Evolutionary conservation across 2,329 filamentous ascomycete genomes (phyloP).

Genomic region (Monosporascus cannonballus): DNA sequence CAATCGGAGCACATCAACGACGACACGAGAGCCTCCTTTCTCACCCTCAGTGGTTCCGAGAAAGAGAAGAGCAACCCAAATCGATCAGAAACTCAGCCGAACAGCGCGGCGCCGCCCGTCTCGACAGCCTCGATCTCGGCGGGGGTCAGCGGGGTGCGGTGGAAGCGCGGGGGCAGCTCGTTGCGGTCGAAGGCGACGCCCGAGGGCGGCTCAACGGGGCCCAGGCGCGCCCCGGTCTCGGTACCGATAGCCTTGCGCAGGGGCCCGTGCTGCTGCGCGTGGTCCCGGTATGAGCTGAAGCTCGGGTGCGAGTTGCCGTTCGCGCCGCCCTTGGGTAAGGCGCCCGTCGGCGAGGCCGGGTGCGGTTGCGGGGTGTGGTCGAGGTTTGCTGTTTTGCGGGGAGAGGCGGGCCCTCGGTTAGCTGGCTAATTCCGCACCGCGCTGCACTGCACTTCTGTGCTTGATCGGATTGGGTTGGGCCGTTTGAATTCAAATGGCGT

Average conservation of each 20-base stretch:
- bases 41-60: background rate
- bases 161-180: conserved; percentile 81
- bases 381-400: conserved; percentile 48
- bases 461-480: too few relatives aligned
- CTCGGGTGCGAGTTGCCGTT: conserved; percentile 44
- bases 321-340: conserved; percentile 46
- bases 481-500: too few relatives aligned
- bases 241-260: conserved; percentile 52
- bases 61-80: background rate
- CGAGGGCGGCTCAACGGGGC: conserved; percentile 61
- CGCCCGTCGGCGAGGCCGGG: conserved; percentile 61
- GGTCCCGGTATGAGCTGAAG: conserved; percentile 73
- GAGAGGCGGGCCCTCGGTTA: conserved; percentile 10
- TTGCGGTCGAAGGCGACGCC: conserved; percentile 84
- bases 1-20: too few relatives aligned
- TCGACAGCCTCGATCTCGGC: conserved; percentile 94
- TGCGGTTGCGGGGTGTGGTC: conserved; percentile 71
- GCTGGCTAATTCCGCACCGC: conserved; percentile 1
- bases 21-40: too few relatives aligned
- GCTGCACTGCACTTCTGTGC: background rate
- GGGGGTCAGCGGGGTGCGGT: conserved; percentile 63
- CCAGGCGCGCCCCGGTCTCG: conserved; percentile 61
- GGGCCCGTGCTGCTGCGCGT: conserved; percentile 72
- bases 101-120: conserved; percentile 71
- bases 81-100: conserved; percentile 31